Conservation (phyloP, 1,284 basidiomycete genomes). For the Ustilago trichophora region DNA sequence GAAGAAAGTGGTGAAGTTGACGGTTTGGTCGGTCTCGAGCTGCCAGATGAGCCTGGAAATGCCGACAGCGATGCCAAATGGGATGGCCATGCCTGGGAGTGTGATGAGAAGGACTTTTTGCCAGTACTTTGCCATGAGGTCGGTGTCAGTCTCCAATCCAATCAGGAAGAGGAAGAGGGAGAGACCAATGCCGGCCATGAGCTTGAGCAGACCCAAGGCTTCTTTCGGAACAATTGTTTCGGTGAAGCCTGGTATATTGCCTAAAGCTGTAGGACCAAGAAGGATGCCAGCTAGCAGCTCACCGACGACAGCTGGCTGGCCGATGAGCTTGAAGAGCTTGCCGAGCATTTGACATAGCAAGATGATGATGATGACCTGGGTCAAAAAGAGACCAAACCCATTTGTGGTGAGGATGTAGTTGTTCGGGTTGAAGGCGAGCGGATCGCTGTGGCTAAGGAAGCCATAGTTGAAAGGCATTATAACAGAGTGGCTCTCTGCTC, state of each 20-base stretch:
- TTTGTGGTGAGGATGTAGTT: slow-evolving; percentile 41
- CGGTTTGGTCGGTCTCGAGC: slow-evolving; percentile 38
- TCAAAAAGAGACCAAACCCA: slow-evolving; percentile 49
- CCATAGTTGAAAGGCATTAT: slow-evolving; percentile 32
- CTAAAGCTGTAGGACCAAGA: slow-evolving; percentile 49
- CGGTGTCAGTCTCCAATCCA: slow-evolving; percentile 55
- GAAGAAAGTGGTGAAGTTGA: slow-evolving; percentile 54
- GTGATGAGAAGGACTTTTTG: slow-evolving; percentile 50
- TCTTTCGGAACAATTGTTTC: slow-evolving; percentile 35
- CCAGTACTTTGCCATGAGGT: slow-evolving; percentile 53
- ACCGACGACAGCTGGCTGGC: slow-evolving; percentile 49
- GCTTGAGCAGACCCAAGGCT: slow-evolving; percentile 39
- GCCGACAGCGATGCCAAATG: slow-evolving; percentile 54
- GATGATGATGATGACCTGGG: slow-evolving; percentile 51
- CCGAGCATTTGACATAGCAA: slow-evolving; percentile 45
- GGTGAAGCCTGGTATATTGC: slow-evolving; percentile 52
- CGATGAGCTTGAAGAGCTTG: slow-evolving; percentile 34
- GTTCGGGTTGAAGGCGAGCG: slow-evolving; percentile 39
- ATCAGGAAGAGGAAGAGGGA: slow-evolving; percentile 53
- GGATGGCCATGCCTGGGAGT: slow-evolving; percentile 53
- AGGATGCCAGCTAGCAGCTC: slow-evolving; percentile 51
- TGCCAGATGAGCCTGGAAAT: slow-evolving; percentile 49
- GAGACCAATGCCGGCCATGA: slow-evolving; percentile 47
- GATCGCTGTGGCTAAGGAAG: slow-evolving; percentile 44
- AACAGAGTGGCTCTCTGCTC: background rate